Percentiles rank a stretch among this genome's conserved stretches.
Conservation (phyloP, 345 rosid species). For the Corchorus olitorius region DNA sequence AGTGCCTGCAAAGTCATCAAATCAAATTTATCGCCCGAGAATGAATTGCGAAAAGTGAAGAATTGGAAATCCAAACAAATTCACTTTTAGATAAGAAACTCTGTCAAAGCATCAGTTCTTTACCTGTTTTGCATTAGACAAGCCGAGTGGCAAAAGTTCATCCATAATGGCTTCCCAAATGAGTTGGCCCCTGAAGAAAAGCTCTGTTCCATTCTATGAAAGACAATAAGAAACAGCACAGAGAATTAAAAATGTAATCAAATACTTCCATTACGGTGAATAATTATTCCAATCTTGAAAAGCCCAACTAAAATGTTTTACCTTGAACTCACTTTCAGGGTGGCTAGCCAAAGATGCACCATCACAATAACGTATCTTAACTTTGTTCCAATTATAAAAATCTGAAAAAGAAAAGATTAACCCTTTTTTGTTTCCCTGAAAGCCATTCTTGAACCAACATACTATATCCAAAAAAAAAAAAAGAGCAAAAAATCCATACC, state of each 20-base stretch:
- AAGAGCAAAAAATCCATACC: constrained; percentile 34
- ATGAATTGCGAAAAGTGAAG: not conserved
- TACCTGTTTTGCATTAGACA: constrained; percentile 77
- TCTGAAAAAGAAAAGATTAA: constrained; percentile 37
- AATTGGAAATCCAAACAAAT: not conserved
- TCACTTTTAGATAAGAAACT: constrained; percentile 18
- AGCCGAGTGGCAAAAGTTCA: constrained; percentile 68
- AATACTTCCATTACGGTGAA: not conserved
- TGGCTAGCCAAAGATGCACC: constrained; percentile 91
- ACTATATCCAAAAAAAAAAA: not conserved
- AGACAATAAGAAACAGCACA: not conserved
- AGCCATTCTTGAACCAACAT: not conserved
- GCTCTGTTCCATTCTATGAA: constrained; percentile 53
- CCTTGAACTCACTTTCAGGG: constrained; percentile 81
- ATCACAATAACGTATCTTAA: constrained; percentile 81
- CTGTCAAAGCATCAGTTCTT: not conserved
- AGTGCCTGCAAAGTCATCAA: constrained; percentile 57
- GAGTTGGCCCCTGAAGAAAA: constrained; percentile 88
- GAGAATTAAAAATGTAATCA: not conserved
- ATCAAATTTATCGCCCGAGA: constrained; percentile 8
- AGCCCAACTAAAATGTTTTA: constrained; percentile 16
- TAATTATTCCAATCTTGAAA: constrained; percentile 5
- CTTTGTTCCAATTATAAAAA: constrained; percentile 86
- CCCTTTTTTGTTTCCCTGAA: not conserved
- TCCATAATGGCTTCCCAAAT: constrained; percentile 86